Base-by-base conservation (phyloP, 2,329 filamentous ascomycete species). In the Ophiostoma perfectum region DNA sequence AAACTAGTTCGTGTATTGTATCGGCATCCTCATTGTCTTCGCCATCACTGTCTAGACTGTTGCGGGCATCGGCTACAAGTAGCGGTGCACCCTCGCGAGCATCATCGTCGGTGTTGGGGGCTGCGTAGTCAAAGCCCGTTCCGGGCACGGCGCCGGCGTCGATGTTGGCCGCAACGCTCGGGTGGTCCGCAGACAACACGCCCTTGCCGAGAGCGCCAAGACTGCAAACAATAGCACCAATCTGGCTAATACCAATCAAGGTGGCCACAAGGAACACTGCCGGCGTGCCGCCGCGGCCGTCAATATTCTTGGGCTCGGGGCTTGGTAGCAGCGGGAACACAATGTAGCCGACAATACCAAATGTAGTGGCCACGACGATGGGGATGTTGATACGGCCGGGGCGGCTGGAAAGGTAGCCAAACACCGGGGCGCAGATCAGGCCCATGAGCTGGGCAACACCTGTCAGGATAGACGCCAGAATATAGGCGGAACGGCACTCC, bases 211-310 rank as follows among this genome's bases (percentile, higher is more conserved):
- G 84, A 0, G 95, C 87, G 0, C 91, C 93, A n/a, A 99, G 84
- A 72, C 92, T 96, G 79, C 93, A 97, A 0, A 99, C 95, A 70
- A 99, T 98, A 11, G 93, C 90, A 2, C 94, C 95, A 71, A 99
- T 98, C 78, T 99, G 95, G 74, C 92, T 96, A 75, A 97, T 86
- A 14, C 95, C 95, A 52, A 98, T 87, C 18, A 97, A 79, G 0
- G 89, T 86, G 58, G 93, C 92, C 16, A 94, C 85, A 12, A 93
- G 72, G 75, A 96, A 93, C 16, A 97, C 87, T 11, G 80, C 81
- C 0, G 86, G 84, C 45, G 83, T 86, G 18, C 91, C 91, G 45
- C 90, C 87, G 39, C 89, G 82, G 4, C 88, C 88, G 42, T 87
- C 81, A 0, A 84, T 80, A 69, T 89, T 75, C 69, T 84, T 86